A percentile compares a stretch with the other conserved stretches of the same genome.
These are phyloP conservation scores for Emericellopsis cladophorae DNA, from an alignment of 2,329 filamentous ascomycete species.

Conservation along the genomic window DNA sequence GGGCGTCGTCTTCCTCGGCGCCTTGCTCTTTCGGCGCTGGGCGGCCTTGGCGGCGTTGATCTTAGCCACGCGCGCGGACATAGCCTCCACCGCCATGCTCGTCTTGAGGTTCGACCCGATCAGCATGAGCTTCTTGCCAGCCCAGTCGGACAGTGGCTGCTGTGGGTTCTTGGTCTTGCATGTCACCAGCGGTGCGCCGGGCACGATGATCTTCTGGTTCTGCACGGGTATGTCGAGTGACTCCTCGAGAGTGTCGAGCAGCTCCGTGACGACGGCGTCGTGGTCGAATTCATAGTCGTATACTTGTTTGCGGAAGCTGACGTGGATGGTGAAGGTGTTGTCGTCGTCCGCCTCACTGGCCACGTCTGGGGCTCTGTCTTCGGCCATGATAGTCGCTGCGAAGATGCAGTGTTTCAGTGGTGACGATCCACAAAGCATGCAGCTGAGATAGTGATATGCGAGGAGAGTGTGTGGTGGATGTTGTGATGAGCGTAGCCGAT, in stretches of 20 bases:
- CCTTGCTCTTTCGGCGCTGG: slow-evolving; percentile 8
- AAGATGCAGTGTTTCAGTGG: not conserved
- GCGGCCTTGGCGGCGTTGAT: not conserved
- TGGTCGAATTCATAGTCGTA: slow-evolving; percentile 29
- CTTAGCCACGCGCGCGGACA: slow-evolving; percentile 30
- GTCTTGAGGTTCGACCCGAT: slow-evolving; percentile 52
- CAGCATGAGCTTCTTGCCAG: slow-evolving; percentile 48
- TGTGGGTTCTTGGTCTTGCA: slow-evolving; percentile 48
- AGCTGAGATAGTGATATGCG: not conserved
- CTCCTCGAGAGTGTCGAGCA: slow-evolving; percentile 44
- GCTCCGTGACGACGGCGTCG: slow-evolving; percentile 39
- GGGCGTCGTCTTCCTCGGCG: slow-evolving; percentile 15
- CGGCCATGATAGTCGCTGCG: not conserved
- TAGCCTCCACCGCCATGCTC: slow-evolving; percentile 39
- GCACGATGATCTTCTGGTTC: slow-evolving; percentile 58
- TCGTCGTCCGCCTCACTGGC: not conserved
- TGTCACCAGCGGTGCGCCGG: slow-evolving; percentile 53
- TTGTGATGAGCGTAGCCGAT: not conserved
- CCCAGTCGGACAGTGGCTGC: slow-evolving; percentile 33
- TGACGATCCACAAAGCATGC: not conserved
- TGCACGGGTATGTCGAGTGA: slow-evolving; percentile 43
- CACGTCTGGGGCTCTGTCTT: not conserved
- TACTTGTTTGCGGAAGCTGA: slow-evolving; percentile 32
- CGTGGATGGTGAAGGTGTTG: slow-evolving; percentile 22
- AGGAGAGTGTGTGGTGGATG: not conserved